A percentile compares a stretch with the other conserved stretches of the same genome.
These are phyloP conservation scores for Neurospora tetrasperma DNA, from an alignment of 495 filamentous ascomycete species.

Conservation along the genomic window DNA sequence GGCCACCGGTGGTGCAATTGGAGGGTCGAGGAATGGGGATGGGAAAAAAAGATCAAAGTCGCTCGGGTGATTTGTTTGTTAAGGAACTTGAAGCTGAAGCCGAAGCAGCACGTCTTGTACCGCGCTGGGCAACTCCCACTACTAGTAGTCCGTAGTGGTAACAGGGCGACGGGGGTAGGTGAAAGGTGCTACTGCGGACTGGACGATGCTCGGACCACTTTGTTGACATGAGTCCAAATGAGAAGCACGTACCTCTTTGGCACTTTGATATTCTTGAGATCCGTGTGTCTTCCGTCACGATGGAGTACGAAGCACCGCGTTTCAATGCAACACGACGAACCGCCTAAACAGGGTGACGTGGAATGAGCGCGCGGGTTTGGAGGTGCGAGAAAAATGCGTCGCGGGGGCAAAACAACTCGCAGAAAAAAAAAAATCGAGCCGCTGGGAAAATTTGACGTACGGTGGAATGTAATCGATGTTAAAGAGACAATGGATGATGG, in stretches of 20 bases:
- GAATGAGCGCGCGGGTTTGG: background rate
- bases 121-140: background rate
- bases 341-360: background rate
- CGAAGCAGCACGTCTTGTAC: background rate
- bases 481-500: background rate
- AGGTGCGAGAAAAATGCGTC: background rate
- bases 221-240: slow-evolving; percentile 1
- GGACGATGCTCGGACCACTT: background rate
- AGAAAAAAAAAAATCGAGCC: background rate
- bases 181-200: background rate
- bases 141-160: background rate
- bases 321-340: background rate
- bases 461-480: slow-evolving; percentile 1
- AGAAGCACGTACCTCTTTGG: background rate
- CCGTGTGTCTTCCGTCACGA: background rate
- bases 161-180: background rate
- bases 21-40: background rate
- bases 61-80: background rate
- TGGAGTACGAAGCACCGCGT: background rate
- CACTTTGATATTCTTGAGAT: background rate
- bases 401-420: background rate
- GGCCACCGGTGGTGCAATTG: background rate
- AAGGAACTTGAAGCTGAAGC: background rate
- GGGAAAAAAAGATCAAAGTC: background rate
- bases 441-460: background rate